Evolutionary conservation across 495 filamentous ascomycete species (phyloP), one percentile per base, ranked within the genome.

Genomic region (Physcia stellaris): DNA sequence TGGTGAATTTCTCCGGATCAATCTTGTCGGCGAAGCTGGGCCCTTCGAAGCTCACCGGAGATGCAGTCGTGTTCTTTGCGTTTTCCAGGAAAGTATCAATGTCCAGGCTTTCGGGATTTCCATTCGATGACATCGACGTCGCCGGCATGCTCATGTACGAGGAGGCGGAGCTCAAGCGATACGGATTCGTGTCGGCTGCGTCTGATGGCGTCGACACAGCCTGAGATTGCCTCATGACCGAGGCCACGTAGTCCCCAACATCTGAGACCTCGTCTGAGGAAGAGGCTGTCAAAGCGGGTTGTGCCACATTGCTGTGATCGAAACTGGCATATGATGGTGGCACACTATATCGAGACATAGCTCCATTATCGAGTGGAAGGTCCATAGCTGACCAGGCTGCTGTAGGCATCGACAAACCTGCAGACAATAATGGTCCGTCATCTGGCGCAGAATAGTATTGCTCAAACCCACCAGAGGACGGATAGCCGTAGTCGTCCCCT

Each of bases 181-280:
- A 74, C 32, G 63, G 59, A 40, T 71, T 40, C 4, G 18, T 15
- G 11, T 22, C 64, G 40, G 68, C 47, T 10, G 53, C 61, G 44
- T 73, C 63, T 21, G 65, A 71, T 6, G 69, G 62, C 35, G 74
- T 71, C 41, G 71, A 68, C 39, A 68, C 64, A 42, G 65, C 69
- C 49, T 62, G 56, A 23, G 61, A 54, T 41, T 67, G 59, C 30
- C 62, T 60, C 35, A 63, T 24, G 6, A 19, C 34, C n/a, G 40
- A 44, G n/a, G 66, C 56, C 32, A 62, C 49, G 48, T 68, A 67
- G 34, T 86, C 81, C 37, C 82, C 80, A 11, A 71, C 71, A 55
- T 85, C 80, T 11, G 80, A 85, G 21, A 80, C 72, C 43, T 84
- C 79, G 22, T 80, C 80, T 2, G 80, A 84, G 6, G 77, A 85